Conservation (phyloP, 129 eudicot species). For the Tagetes patula region DNA sequence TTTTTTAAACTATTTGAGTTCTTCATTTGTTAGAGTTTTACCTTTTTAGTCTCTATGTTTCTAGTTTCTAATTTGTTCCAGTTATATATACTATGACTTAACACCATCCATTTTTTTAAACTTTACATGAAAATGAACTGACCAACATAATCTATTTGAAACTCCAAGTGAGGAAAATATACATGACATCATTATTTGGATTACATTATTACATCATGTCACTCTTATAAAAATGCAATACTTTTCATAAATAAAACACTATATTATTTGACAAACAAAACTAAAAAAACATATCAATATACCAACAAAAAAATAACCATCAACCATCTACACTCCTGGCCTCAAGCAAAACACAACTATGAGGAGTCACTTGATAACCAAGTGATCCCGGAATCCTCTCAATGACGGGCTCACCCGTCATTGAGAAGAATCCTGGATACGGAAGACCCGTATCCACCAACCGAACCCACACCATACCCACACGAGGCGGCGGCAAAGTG, state of each 20-base stretch:
- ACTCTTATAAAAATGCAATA: neutral
- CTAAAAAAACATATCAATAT: neutral
- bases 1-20: too few species aligned
- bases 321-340: slow-evolving; percentile 41
- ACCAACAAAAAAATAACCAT: neutral
- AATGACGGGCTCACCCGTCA: slow-evolving; percentile 49
- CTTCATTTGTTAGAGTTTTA: too few species aligned
- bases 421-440: slow-evolving; percentile 72
- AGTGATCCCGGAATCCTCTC: slow-evolving; percentile 46
- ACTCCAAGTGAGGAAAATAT: too few species aligned
- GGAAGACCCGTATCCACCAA: slow-evolving; percentile 78
- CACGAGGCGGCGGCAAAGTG: slow-evolving; percentile 54
- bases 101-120: too few species aligned
- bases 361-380: slow-evolving; percentile 58
- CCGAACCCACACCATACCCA: slow-evolving; percentile 57
- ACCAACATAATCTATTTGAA: too few species aligned
- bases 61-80: too few species aligned
- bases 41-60: too few species aligned
- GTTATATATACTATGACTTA: too few species aligned
- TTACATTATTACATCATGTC: slow-evolving; percentile 9
- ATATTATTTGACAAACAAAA: slow-evolving; percentile 4
- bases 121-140: too few species aligned
- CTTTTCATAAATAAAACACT: neutral
- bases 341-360: slow-evolving; percentile 78
- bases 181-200: slow-evolving; percentile 10